These are phyloP conservation scores for Xylaria curta DNA, from an alignment of 495 filamentous ascomycete species.

Conservation along the genomic window DNA sequence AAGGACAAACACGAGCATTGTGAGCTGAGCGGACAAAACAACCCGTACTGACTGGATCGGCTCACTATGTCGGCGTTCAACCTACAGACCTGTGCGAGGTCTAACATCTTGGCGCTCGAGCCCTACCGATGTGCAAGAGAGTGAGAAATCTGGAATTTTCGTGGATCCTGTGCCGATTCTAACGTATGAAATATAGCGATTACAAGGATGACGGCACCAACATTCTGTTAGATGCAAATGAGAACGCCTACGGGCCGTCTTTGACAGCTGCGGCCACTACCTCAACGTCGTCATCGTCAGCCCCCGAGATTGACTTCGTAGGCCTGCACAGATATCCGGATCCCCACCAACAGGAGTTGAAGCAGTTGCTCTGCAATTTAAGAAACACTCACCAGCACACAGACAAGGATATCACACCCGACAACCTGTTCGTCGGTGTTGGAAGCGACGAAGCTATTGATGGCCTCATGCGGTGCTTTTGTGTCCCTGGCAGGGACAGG, in stretches of 20 bases:
- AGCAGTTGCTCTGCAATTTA: slow-evolving; percentile 83
- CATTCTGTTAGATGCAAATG: slow-evolving; percentile 95
- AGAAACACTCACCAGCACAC: slow-evolving; percentile 88
- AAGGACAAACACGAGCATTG: background rate
- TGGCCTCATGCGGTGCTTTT: slow-evolving; percentile 90
- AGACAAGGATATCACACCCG: slow-evolving; percentile 71
- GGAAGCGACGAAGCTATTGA: slow-evolving; percentile 97
- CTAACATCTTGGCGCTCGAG: slow-evolving; percentile 81
- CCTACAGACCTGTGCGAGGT: slow-evolving; percentile 78
- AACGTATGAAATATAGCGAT: slow-evolving; percentile 65
- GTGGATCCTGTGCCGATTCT: slow-evolving; percentile 28
- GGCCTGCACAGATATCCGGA: slow-evolving; percentile 94
- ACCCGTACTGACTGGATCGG: slow-evolving; percentile 11
- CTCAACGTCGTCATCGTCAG: slow-evolving; percentile 29
- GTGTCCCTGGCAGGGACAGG: slow-evolving; percentile 81
- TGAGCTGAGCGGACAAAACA: background rate
- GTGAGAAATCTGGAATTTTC: slow-evolving; percentile 57
- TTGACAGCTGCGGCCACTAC: slow-evolving; percentile 40
- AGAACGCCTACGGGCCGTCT: slow-evolving; percentile 92
- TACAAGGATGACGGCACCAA: slow-evolving; percentile 99
- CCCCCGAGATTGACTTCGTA: slow-evolving; percentile 67
- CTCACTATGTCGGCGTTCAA: slow-evolving; percentile 65
- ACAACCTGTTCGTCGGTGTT: slow-evolving; percentile 91
- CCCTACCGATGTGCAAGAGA: slow-evolving; percentile 87
- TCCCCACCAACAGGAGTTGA: slow-evolving; percentile 87